Percentiles rank a stretch among this genome's conserved stretches.
phyloP scores from a whole-genome alignment of 305 asterid species.

The Caryopteris hybrid region DNA sequence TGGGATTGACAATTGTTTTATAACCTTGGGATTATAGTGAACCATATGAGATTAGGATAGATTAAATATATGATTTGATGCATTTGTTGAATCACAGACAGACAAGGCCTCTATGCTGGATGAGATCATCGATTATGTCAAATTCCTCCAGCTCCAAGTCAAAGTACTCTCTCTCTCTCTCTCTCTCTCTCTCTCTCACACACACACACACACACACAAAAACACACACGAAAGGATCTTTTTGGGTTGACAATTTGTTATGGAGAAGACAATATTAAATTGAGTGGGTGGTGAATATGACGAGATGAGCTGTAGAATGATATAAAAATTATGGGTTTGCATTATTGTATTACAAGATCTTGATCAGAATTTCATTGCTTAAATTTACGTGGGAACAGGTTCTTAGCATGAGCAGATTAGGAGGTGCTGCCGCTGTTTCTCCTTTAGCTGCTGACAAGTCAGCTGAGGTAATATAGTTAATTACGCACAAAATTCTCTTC shows the following conservation, averaged over 20 bases:
- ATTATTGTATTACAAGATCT: slow-evolving; percentile 1
- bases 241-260: slow-evolving; percentile 37
- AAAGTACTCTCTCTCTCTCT: slow-evolving; percentile 45
- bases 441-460: slow-evolving; percentile 51
- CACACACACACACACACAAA: not conserved
- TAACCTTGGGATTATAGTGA: not conserved
- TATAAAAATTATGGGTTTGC: not conserved
- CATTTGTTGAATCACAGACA: slow-evolving; percentile 61
- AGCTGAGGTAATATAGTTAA: slow-evolving; percentile 38
- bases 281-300: slow-evolving; percentile 20
- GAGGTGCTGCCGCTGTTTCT: slow-evolving; percentile 71
- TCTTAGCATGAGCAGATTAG: slow-evolving; percentile 85
- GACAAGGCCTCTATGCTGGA: slow-evolving; percentile 98
- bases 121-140: slow-evolving; percentile 96
- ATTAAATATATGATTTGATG: slow-evolving; percentile 9
- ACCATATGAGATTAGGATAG: not conserved
- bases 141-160: slow-evolving; percentile 98
- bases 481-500: too few species aligned
- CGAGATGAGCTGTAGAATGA: slow-evolving; percentile 24
- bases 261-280: slow-evolving; percentile 8
- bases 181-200: not conserved
- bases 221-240: slow-evolving; percentile 15
- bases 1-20: not conserved
- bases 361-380: not conserved
- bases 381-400: slow-evolving; percentile 37